Conservation (phyloP, 2,329 filamentous ascomycete species). For the Aspergillus sp. region DNA sequence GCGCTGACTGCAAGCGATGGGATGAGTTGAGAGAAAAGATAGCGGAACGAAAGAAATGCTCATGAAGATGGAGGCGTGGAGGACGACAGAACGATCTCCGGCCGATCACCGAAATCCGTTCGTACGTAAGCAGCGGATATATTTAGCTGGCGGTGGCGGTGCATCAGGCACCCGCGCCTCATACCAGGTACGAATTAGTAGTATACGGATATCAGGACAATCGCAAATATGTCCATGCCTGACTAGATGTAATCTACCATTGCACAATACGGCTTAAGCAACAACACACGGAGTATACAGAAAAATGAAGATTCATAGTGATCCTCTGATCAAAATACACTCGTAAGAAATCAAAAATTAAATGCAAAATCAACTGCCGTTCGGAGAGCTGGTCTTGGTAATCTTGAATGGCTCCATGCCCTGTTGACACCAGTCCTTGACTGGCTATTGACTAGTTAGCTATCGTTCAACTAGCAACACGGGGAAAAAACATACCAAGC, state of each 20-base stretch:
- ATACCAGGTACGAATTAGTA: neutral
- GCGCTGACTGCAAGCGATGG: too few relatives aligned
- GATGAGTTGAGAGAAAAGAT: neutral
- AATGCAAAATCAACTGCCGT: neutral
- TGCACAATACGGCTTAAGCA: neutral
- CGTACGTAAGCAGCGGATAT: too few relatives aligned
- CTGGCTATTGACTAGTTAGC: slow-evolving; percentile 29
- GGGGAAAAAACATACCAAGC: slow-evolving; percentile 65
- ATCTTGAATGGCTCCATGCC: slow-evolving; percentile 19
- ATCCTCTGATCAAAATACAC: neutral
- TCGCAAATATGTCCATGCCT: too few relatives aligned
- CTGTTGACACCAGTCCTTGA: slow-evolving; percentile 45
- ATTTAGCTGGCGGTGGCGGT: too few relatives aligned
- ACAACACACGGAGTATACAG: neutral
- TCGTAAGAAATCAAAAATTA: neutral
- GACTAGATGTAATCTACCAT: too few relatives aligned
- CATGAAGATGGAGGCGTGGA: too few relatives aligned
- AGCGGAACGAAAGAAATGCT: neutral
- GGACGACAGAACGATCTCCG: too few relatives aligned
- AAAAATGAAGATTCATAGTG: neutral
- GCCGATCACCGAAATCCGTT: neutral
- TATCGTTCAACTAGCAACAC: neutral
- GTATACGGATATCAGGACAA: too few relatives aligned
- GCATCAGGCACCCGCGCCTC: neutral
- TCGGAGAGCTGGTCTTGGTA: slow-evolving; percentile 1